These are phyloP conservation scores for Meira nashicola DNA, from an alignment of 1,284 basidiomycete species.

Conservation along the genomic window DNA sequence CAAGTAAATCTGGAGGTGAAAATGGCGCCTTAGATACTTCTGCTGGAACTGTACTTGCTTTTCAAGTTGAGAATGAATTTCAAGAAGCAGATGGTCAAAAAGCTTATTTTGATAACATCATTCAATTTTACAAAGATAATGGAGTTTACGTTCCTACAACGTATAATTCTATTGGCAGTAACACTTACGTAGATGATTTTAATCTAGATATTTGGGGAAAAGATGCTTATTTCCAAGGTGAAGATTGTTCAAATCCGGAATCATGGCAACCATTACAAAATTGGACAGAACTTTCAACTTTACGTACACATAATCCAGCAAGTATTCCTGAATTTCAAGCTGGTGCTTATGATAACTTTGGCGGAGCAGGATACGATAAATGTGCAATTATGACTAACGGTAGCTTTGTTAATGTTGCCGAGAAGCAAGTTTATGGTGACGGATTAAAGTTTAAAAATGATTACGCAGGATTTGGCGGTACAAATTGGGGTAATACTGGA, in stretches of 20 bases:
- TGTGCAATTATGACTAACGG: slow-evolving; percentile 27
- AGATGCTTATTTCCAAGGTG: slow-evolving; percentile 65
- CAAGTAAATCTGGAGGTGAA: slow-evolving; percentile 58
- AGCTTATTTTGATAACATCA: slow-evolving; percentile 24
- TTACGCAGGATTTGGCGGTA: slow-evolving; percentile 68
- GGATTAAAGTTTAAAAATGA: slow-evolving; percentile 56
- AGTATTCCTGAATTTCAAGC: slow-evolving; percentile 62
- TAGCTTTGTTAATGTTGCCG: slow-evolving; percentile 26
- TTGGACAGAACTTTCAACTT: slow-evolving; percentile 50
- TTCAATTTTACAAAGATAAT: slow-evolving; percentile 19
- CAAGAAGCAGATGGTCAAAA: slow-evolving; percentile 35
- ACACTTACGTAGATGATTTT: background rate
- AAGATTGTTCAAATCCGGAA: slow-evolving; percentile 66
- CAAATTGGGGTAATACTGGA: slow-evolving; percentile 59
- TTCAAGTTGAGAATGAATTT: slow-evolving; percentile 52
- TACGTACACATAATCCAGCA: slow-evolving; percentile 60
- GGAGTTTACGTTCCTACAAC: slow-evolving; percentile 32
- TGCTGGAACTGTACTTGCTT: slow-evolving; percentile 30
- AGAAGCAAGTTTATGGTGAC: slow-evolving; percentile 24
- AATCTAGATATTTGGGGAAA: slow-evolving; percentile 58
- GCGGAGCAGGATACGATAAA: slow-evolving; percentile 26
- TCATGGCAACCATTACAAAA: slow-evolving; percentile 57
- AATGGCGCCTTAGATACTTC: slow-evolving; percentile 9
- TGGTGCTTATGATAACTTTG: slow-evolving; percentile 48
- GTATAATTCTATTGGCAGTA: slow-evolving; percentile 26